Base-by-base conservation (phyloP, 352 stramenopile genomes). In the Pythium pyrilobum region DNA sequence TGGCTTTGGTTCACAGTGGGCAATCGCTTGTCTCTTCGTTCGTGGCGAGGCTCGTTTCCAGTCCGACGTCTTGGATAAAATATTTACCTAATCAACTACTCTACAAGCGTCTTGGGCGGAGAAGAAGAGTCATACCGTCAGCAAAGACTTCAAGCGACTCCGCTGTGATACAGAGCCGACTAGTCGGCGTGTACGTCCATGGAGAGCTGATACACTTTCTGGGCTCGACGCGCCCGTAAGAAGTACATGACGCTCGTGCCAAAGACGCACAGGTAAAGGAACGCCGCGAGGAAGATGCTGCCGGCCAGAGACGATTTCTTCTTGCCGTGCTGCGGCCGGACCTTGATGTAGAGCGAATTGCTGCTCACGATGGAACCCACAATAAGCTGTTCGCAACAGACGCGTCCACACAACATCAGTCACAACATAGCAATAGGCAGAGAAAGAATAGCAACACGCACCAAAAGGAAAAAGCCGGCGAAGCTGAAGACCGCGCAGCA, bases 131-230 rank as follows among this genome's bases (percentile, higher is more conserved):
- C n/a, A n/a, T n/a, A n/a, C n/a, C n/a, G n/a, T n/a, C n/a, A n/a
- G n/a, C n/a, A n/a, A n/a, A n/a, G n/a, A n/a, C n/a, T n/a, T n/a
- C n/a, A n/a, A n/a, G n/a, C n/a, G n/a, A n/a, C n/a, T n/a, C n/a
- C n/a, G n/a, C n/a, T n/a, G n/a, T n/a, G n/a, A n/a, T n/a, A n/a
- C n/a, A n/a, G n/a, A n/a, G n/a, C n/a, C n/a, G n/a, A n/a, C 58
- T 79, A 90, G 60, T 94, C 81, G 15, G 79, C 74, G 58, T 94
- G 83, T 28, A 94, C 79, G 58, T 92, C 83, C 34, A 94, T 77
- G 18, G 83, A 94, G 45, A 94, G 69, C 64, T 94, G 83, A 71
- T 92, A 94, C 25, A 94, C 83, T 58, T 94, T 94, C 34, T 92
- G 81, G 13, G 83, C 83, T 15, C 77, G 77, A 34, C 83, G 71